Percentiles rank a stretch among this genome's conserved stretches.
phyloP scores from a whole-genome alignment of 2,329 filamentous ascomycete species.

The Pseudocercospora cruenta region DNA sequence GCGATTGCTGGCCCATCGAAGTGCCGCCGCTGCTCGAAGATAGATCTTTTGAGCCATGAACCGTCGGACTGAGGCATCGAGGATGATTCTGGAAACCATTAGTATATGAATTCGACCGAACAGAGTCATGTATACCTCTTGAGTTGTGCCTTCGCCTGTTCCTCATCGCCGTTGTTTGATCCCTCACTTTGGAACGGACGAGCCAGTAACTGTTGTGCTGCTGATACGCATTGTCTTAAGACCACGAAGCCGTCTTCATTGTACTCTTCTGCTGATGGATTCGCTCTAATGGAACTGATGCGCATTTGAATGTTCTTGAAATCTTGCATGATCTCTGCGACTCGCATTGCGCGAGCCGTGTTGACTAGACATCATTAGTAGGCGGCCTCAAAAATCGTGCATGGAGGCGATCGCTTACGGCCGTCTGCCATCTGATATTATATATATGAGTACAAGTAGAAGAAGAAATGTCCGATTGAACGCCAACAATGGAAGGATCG shows the following conservation, averaged over 20 bases:
- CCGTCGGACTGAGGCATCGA: slow-evolving; percentile 62
- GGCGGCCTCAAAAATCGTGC: neutral
- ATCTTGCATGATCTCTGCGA: slow-evolving; percentile 67
- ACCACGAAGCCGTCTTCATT: slow-evolving; percentile 63
- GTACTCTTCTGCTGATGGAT: slow-evolving; percentile 58
- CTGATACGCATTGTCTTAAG: slow-evolving; percentile 58
- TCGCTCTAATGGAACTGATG: slow-evolving; percentile 55
- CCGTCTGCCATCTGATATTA: slow-evolving; percentile 57
- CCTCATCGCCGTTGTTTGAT: slow-evolving; percentile 43
- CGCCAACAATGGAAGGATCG: slow-evolving; percentile 4
- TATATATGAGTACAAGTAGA: slow-evolving; percentile 1
- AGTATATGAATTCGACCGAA: neutral
- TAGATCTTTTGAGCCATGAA: slow-evolving; percentile 66
- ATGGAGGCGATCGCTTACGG: slow-evolving; percentile 42
- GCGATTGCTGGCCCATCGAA: slow-evolving; percentile 62
- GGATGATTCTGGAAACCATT: slow-evolving; percentile 57
- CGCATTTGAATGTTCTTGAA: slow-evolving; percentile 64
- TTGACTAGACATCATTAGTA: slow-evolving; percentile 54
- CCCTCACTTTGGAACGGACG: slow-evolving; percentile 50
- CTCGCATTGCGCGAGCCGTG: slow-evolving; percentile 64
- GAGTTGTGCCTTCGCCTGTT: slow-evolving; percentile 60
- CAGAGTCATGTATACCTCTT: slow-evolving; percentile 49
- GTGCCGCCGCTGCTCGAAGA: slow-evolving; percentile 60
- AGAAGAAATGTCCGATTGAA: slow-evolving; percentile 10
- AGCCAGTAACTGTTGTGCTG: slow-evolving; percentile 59